Percentiles rank a stretch among this genome's conserved stretches.
Evolutionary conservation across 1,284 basidiomycete genomes (phyloP).

Genomic region (Ganoderma meredithae): DNA sequence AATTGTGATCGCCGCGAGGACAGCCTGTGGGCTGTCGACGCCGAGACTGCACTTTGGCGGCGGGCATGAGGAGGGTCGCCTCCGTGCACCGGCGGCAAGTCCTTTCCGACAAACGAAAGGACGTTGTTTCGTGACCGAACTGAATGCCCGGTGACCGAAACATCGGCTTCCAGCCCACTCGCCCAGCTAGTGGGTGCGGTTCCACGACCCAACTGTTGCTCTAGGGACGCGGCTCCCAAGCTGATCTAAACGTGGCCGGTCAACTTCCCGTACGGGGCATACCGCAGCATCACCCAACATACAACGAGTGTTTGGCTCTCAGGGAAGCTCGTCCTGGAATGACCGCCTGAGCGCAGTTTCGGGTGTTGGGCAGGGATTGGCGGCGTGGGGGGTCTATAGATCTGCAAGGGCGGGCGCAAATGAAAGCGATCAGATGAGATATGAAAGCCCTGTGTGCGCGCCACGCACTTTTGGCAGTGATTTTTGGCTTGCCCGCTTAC

Average conservation of each 20-base stretch:
- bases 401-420: conserved; percentile 32
- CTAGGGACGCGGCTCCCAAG: conserved; percentile 17
- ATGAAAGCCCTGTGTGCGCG: conserved; percentile 12
- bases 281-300: conserved; percentile 14
- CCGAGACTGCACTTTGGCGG: conserved; percentile 22
- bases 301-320: conserved; percentile 24
- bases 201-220: conserved; percentile 16
- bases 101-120: conserved; percentile 18
- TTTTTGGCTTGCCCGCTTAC: conserved; percentile 29
- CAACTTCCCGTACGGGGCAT: conserved; percentile 7
- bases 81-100: conserved; percentile 14
- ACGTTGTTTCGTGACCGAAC: conserved; percentile 18
- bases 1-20: conserved; percentile 24
- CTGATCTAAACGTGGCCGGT: conserved; percentile 17
- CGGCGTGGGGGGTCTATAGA: conserved; percentile 46
- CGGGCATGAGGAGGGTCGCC: conserved; percentile 14
- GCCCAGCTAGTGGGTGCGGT: conserved; percentile 20
- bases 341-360: conserved; percentile 30
- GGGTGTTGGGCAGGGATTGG: conserved; percentile 39
- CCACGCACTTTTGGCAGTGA: conserved; percentile 30
- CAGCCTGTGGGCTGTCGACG: conserved; percentile 25
- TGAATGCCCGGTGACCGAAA: conserved; percentile 17
- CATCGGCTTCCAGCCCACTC: conserved; percentile 17
- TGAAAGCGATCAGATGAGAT: conserved; percentile 16
- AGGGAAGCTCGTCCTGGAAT: conserved; percentile 21